These are phyloP conservation scores for Rutstroemia sp. DNA, from an alignment of 2,329 filamentous ascomycete genomes.

Conservation along the genomic window DNA sequence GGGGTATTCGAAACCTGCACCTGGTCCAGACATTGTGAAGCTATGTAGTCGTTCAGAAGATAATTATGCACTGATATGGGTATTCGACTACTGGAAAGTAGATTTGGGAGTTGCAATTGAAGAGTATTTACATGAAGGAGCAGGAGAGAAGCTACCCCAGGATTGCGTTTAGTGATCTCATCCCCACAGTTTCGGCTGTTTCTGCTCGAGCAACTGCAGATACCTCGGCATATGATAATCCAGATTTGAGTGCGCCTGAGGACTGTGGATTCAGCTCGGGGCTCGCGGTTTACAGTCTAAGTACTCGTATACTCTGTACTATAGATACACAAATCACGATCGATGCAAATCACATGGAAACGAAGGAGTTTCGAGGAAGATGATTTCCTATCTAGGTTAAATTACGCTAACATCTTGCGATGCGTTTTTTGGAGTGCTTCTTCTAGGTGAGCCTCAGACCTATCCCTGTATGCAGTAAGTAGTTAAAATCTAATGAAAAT, in stretches of 20 bases:
- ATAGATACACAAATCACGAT: no score
- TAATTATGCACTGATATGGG: neutral
- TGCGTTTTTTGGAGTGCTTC: neutral
- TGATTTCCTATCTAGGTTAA: neutral
- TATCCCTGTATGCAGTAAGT: constrained; percentile 5
- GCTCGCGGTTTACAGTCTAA: no score
- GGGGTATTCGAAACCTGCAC: constrained; percentile 74
- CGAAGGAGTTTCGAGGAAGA: neutral
- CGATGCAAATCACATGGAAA: neutral
- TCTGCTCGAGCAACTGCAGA: neutral
- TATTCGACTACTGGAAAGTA: neutral
- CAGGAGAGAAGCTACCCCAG: constrained; percentile 5
- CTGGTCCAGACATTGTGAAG: constrained; percentile 31
- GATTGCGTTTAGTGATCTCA: neutral
- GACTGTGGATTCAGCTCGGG: no score
- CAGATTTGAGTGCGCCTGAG: no score
- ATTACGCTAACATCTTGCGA: neutral
- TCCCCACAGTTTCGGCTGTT: constrained; percentile 5
- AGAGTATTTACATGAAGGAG: neutral
- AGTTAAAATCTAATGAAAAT: constrained; percentile 4
- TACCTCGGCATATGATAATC: constrained; percentile 3
- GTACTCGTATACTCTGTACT: no score
- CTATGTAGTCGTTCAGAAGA: constrained; percentile 7
- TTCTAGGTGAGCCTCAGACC: constrained; percentile 6
- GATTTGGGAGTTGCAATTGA: neutral